These are phyloP conservation scores for Thelonectria discophora DNA, from an alignment of 2,329 filamentous ascomycete species.

Conservation along the genomic window DNA sequence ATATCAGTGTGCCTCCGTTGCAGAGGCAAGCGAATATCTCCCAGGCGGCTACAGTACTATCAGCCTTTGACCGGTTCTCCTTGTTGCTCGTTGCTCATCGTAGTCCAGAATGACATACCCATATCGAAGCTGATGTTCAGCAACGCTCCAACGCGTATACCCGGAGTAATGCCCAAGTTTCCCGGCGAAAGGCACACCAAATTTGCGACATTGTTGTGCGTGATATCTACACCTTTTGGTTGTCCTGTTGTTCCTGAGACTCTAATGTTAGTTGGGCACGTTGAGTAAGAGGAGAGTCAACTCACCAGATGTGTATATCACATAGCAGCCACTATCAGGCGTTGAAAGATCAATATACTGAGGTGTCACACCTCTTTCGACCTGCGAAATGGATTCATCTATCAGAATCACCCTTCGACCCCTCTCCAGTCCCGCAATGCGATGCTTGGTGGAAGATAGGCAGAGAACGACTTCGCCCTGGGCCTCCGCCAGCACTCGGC, in stretches of 20 bases:
- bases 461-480: conserved; percentile 57
- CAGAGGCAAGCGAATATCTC: conserved; percentile 66
- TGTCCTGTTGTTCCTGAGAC: conserved; percentile 60
- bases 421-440: conserved; percentile 43
- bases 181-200: conserved; percentile 60
- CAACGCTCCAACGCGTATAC: conserved; percentile 63
- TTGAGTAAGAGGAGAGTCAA: background rate
- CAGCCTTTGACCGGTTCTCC: conserved; percentile 9
- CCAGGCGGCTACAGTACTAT: conserved; percentile 59
- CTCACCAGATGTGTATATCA: conserved; percentile 64
- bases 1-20: conserved; percentile 65
- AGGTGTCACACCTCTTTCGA: conserved; percentile 12
- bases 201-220: conserved; percentile 64
- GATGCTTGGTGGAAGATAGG: conserved; percentile 50
- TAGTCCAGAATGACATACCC: conserved; percentile 53
- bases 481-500: conserved; percentile 59
- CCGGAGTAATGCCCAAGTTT: conserved; percentile 58
- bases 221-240: conserved; percentile 67
- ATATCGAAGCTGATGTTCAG: conserved; percentile 69
- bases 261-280: conserved; percentile 20
- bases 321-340: conserved; percentile 53
- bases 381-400: conserved; percentile 33
- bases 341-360: conserved; percentile 46
- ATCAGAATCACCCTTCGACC: conserved; percentile 41
- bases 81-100: background rate